Conservation (phyloP, 2,329 filamentous ascomycete species). For the Sporothrix curviconia region DNA sequence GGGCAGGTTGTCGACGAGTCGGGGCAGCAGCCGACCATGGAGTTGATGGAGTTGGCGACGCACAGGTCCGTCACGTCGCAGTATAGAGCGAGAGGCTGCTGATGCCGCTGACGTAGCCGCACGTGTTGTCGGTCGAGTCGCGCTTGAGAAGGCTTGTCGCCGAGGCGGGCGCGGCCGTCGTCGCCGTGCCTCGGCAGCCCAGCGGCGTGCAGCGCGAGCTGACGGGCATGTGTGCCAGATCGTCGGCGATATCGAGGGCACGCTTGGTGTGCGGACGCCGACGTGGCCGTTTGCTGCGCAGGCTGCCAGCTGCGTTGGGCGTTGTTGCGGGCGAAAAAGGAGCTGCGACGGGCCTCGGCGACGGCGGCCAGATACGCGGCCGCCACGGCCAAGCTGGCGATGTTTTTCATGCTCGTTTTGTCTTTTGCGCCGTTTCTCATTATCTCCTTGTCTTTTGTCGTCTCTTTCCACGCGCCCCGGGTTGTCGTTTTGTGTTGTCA, state of each 20-base stretch:
- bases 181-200: constrained; percentile 16
- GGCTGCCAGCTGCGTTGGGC: constrained; percentile 21
- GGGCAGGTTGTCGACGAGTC: constrained; percentile 21
- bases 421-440: not conserved
- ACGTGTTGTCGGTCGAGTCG: constrained; percentile 25
- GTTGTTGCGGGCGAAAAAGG: constrained; percentile 12
- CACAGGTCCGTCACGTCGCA: constrained; percentile 25
- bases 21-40: constrained; percentile 29
- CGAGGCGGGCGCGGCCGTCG: constrained; percentile 16
- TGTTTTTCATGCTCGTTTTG: not conserved
- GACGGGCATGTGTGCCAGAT: too few species aligned
- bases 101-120: constrained; percentile 27
- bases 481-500: too few species aligned
- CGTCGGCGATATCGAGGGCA: not conserved
- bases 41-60: constrained; percentile 25
- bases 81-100: constrained; percentile 25
- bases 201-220: constrained; percentile 12
- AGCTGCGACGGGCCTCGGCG: constrained; percentile 3
- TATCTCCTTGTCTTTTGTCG: too few species aligned
- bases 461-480: too few species aligned
- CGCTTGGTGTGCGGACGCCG: too few species aligned
- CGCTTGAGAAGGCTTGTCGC: constrained; percentile 21
- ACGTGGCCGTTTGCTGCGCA: constrained; percentile 21
- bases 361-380: not conserved
- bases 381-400: not conserved